Conservation (phyloP, 176 grass and related monocot species). For the Bromus sterilis region DNA sequence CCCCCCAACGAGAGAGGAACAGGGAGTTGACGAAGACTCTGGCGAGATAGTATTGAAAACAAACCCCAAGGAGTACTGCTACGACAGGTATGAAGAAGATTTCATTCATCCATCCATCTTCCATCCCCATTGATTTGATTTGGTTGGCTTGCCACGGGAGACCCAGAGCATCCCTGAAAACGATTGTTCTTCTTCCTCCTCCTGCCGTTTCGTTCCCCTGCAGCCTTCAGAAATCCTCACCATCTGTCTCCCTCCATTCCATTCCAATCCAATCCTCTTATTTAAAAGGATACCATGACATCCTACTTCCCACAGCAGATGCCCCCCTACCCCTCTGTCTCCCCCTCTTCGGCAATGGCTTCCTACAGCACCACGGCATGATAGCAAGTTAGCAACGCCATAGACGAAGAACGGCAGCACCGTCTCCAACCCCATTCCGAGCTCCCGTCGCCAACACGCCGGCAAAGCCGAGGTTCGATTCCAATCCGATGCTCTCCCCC, state of each 20-base stretch:
- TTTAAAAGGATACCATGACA: slow-evolving; percentile 3
- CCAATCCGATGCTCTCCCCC: not conserved
- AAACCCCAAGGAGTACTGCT: slow-evolving; percentile 9
- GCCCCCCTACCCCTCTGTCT: not conserved
- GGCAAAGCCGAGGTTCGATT: not conserved
- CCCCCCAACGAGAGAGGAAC: not conserved
- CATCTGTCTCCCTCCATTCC: not conserved
- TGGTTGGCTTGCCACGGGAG: not conserved
- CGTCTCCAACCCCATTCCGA: not conserved
- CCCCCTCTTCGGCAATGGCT: slow-evolving; percentile 10
- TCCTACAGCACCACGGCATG: not conserved
- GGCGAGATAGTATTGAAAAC: not conserved
- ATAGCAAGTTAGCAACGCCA: no score
- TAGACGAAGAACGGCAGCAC: slow-evolving; percentile 7
- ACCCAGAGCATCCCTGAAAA: not conserved
- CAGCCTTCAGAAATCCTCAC: slow-evolving; percentile 15
- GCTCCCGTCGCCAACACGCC: not conserved
- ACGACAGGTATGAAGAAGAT: not conserved
- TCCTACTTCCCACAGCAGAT: slow-evolving; percentile 7
- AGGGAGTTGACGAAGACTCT: not conserved
- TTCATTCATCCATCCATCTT: not conserved
- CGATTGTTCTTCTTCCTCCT: slow-evolving; percentile 26
- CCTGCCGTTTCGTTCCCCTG: not conserved
- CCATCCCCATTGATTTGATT: not conserved
- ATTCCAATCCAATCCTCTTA: not conserved